Conservation (phyloP, 139 green algal genomes). For the Chlamydomonas asymmetrica region DNA sequence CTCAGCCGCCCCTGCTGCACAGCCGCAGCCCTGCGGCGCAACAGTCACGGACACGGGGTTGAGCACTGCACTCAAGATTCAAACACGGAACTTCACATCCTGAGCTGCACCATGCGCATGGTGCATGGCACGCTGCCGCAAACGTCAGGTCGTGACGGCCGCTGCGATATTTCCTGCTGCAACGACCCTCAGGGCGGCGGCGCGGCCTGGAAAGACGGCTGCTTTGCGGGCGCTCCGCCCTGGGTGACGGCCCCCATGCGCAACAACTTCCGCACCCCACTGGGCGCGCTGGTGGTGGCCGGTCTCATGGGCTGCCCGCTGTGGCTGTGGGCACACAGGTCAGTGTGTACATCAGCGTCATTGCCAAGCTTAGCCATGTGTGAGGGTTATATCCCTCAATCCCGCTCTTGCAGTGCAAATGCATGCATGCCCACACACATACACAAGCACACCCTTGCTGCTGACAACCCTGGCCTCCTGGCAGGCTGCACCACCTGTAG, state of each 20-base stretch:
- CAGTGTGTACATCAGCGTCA: neutral
- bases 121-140: too few relatives aligned
- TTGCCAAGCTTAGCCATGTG: neutral
- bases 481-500: neutral
- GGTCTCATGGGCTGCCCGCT: conserved; percentile 60
- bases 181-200: neutral
- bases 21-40: too few relatives aligned
- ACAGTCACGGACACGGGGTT: too few relatives aligned
- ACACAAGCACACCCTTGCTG: too few relatives aligned
- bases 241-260: conserved; percentile 36
- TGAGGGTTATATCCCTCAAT: neutral
- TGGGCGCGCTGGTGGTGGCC: conserved; percentile 35
- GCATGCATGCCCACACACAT: too few relatives aligned
- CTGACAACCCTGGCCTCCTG: neutral
- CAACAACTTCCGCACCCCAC: conserved; percentile 42
- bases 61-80: too few relatives aligned
- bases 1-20: too few relatives aligned
- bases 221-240: neutral
- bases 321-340: conserved; percentile 46
- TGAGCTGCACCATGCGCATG: too few relatives aligned
- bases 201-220: neutral
- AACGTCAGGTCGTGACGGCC: too few relatives aligned
- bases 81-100: too few relatives aligned
- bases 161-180: too few relatives aligned
- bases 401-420: neutral